Conservation (phyloP, 352 stramenopile species). For the Stramenopiles sp. region DNA sequence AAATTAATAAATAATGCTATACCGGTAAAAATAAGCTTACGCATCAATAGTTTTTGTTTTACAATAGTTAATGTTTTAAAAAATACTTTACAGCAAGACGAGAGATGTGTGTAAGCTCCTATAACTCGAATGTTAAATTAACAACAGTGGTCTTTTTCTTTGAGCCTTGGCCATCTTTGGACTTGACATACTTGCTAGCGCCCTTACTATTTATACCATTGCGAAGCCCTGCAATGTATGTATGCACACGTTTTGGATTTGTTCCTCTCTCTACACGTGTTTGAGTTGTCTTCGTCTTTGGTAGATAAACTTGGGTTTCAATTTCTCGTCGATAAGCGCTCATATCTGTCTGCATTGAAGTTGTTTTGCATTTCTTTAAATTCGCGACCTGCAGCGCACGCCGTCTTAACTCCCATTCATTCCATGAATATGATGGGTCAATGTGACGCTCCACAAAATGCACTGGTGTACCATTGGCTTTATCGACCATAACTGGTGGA, state of each 20-base stretch:
- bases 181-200: too few relatives aligned
- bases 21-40: too few relatives aligned
- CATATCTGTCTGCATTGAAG: constrained; percentile 55
- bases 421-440: constrained; percentile 75
- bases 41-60: too few relatives aligned
- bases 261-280: constrained; percentile 49
- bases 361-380: constrained; percentile 60
- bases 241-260: constrained; percentile 50
- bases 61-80: too few relatives aligned
- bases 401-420: constrained; percentile 71
- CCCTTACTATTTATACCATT: neutral
- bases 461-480: constrained; percentile 56
- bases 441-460: constrained; percentile 76
- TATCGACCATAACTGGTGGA: constrained; percentile 41
- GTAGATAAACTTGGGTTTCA: constrained; percentile 62
- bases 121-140: too few relatives aligned
- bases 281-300: constrained; percentile 40
- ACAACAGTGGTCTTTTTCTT: too few relatives aligned
- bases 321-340: constrained; percentile 62
- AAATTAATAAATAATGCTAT: too few relatives aligned
- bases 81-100: too few relatives aligned
- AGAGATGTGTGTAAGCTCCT: too few relatives aligned
- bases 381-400: constrained; percentile 70
- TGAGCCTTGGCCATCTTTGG: too few relatives aligned
- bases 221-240: constrained; percentile 47